Evolutionary conservation across 2,329 filamentous ascomycete genomes (phyloP), one percentile per base, ranked within the genome.

Genomic region (Paraphaeosphaeria sporulosa): DNA sequence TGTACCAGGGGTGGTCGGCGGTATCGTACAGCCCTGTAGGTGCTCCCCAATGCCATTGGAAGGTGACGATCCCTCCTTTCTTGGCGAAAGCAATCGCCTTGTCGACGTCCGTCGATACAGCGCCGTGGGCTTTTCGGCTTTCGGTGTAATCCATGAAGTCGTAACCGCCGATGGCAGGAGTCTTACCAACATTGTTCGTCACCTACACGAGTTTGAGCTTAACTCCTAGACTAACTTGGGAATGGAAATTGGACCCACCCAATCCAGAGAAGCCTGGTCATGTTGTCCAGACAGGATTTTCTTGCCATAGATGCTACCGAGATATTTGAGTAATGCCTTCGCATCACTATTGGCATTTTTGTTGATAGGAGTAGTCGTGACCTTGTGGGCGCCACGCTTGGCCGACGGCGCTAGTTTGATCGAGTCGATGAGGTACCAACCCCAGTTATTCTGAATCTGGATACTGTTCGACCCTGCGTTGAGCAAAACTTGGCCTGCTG

Each of bases 101-200:
- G 58, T 84, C 81, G 4, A 83, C 75, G 19, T 82, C 74, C 0
- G 74, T 80, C 27, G 78, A 78, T 10, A 72, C 70, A 1, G 78
- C 77, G 30, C 81, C 81, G 8, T 71, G 71, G 52, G 79, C 79
- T 13, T 79, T 82, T 25, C 82, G 78, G 6, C 78, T 80, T 1
- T 82, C 80, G 17, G 77, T 80, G 73, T 84, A 84, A 62, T 84
- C 82, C 73, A 84, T 84, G 19, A 84, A 64, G 61, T 84, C 82
- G 6, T 82, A 66, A 1, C 80, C 77, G 2, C 83, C 70, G 10
- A 84, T 75, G 0, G 82, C 82, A 0, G 82, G 82, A 0, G 80
- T 81, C 72, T 82, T 82, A 63, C 82, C 82, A 1, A 81, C 74
- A 53, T 82, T 81, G 38, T 73, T 32, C 30, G 30, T 32, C 30